A percentile compares a stretch with the other conserved stretches of the same genome.
These are phyloP conservation scores for Saprolegnia diclina DNA, from an alignment of 352 stramenopile genomes.

Conservation along the genomic window DNA sequence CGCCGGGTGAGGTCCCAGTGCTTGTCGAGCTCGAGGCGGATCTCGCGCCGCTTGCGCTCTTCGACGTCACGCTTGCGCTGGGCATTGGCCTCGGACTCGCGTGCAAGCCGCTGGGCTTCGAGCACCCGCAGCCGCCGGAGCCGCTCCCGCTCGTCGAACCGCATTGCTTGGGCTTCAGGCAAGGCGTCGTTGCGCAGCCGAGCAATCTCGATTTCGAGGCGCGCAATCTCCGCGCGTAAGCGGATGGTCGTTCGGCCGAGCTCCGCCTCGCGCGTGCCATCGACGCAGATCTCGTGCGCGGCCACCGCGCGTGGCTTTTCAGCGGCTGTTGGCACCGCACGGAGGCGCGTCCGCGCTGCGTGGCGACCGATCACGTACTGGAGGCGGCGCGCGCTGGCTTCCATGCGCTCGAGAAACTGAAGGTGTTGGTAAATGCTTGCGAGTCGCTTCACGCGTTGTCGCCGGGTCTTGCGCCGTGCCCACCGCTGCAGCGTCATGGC, in stretches of 20 bases:
- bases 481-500: conserved; percentile 13
- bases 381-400: conserved; percentile 40
- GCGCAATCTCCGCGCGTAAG: conserved; percentile 33
- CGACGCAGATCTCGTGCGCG: conserved; percentile 30
- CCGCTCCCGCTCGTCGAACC: conserved; percentile 40
- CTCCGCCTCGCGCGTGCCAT: conserved; percentile 25
- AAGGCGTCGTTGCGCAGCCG: background rate
- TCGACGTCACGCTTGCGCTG: conserved; percentile 42
- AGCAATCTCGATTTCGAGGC: conserved; percentile 34
- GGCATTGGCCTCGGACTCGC: conserved; percentile 42
- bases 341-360: conserved; percentile 33
- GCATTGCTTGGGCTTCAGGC: background rate
- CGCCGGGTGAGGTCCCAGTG: conserved; percentile 48
- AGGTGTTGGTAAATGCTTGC: conserved; percentile 32
- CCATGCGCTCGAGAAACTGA: conserved; percentile 31
- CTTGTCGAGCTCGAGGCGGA: conserved; percentile 60
- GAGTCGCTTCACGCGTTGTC: conserved; percentile 16
- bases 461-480: background rate
- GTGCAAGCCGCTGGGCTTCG: conserved; percentile 39
- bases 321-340: conserved; percentile 22
- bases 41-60: conserved; percentile 39
- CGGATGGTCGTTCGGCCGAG: conserved; percentile 33
- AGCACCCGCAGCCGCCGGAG: conserved; percentile 44
- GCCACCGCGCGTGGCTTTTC: background rate
- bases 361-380: conserved; percentile 39